These are phyloP conservation scores for Phytomonas francai DNA, from an alignment of 208 protist genomes.

Conservation along the genomic window DNA sequence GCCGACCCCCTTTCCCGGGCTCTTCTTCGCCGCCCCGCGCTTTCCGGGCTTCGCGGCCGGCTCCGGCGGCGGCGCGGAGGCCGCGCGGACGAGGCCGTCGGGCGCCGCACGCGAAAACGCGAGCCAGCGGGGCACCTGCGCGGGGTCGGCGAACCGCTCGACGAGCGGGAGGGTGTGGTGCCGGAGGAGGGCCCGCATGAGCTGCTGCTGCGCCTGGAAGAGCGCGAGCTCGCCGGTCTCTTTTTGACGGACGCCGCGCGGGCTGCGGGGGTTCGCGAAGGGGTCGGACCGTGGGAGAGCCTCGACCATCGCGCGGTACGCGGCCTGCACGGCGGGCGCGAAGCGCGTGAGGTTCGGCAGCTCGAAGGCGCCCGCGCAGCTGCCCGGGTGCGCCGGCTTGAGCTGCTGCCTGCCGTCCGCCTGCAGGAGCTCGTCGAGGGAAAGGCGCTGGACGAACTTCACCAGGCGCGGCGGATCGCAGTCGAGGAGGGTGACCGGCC, in stretches of 20 bases:
- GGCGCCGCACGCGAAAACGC: slow-evolving; percentile 21
- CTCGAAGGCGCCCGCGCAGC: slow-evolving; percentile 43
- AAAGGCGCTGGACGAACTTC: slow-evolving; percentile 77
- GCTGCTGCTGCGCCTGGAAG: slow-evolving; percentile 63
- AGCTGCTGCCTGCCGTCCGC: slow-evolving; percentile 15
- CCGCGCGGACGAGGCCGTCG: neutral
- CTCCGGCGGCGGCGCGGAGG: neutral
- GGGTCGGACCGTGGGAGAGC: slow-evolving; percentile 18
- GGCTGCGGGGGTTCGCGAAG: slow-evolving; percentile 22
- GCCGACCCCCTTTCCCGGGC: neutral
- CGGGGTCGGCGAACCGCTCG: slow-evolving; percentile 20
- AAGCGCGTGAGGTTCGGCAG: slow-evolving; percentile 19
- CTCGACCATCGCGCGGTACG: slow-evolving; percentile 17
- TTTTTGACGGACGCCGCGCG: slow-evolving; percentile 29
- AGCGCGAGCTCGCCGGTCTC: slow-evolving; percentile 40
- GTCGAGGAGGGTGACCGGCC: slow-evolving; percentile 76
- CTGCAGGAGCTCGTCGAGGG: slow-evolving; percentile 72
- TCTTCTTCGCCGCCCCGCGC: neutral
- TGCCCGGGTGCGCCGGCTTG: slow-evolving; percentile 9
- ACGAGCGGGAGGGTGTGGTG: slow-evolving; percentile 60
- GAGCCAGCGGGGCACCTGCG: slow-evolving; percentile 26
- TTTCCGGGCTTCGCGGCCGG: neutral
- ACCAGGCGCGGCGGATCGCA: slow-evolving; percentile 77
- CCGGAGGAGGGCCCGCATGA: slow-evolving; percentile 52
- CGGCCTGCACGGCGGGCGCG: slow-evolving; percentile 17